phyloP scores from a whole-genome alignment of 2,329 filamentous ascomycete genomes.

The Orbilia ellipsospora region DNA sequence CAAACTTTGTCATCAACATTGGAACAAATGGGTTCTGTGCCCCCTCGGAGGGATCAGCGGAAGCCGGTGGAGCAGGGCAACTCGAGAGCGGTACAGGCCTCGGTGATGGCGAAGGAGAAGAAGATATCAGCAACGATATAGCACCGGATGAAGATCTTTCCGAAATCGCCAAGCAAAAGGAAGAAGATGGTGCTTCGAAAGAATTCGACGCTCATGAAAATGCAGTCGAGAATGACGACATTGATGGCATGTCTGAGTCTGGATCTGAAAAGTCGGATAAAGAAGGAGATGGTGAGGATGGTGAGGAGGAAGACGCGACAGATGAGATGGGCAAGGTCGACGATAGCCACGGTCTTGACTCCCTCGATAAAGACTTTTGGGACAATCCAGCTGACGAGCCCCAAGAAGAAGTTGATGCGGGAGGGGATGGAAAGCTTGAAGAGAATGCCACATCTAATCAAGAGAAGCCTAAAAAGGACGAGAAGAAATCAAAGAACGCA shows the following conservation, averaged over 20 bases:
- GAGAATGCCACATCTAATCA: slow-evolving; percentile 61
- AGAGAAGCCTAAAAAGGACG: slow-evolving; percentile 62
- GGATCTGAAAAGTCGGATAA: slow-evolving; percentile 68
- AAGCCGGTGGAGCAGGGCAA: slow-evolving; percentile 67
- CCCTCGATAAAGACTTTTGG: slow-evolving; percentile 99
- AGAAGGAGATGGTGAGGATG: slow-evolving; percentile 71
- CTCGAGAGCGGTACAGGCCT: slow-evolving; percentile 92
- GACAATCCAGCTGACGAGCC: slow-evolving; percentile 70
- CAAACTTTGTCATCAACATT: slow-evolving; percentile 81
- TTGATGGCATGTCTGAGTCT: slow-evolving; percentile 84
- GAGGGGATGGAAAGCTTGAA: slow-evolving; percentile 57
- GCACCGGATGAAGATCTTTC: slow-evolving; percentile 91
- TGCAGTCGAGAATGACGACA: slow-evolving; percentile 91
- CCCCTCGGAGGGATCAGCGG: slow-evolving; percentile 81
- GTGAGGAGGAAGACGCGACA: slow-evolving; percentile 76
- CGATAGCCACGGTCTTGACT: slow-evolving; percentile 86
- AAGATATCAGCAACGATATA: slow-evolving; percentile 98
- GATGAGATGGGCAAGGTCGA: slow-evolving; percentile 92
- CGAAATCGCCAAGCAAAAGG: slow-evolving; percentile 83
- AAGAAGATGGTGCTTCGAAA: slow-evolving; percentile 61
- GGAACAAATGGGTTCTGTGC: slow-evolving; percentile 89
- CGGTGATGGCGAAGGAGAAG: slow-evolving; percentile 91
- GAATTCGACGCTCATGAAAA: slow-evolving; percentile 84
- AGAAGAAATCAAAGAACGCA: slow-evolving; percentile 61
- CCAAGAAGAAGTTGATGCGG: slow-evolving; percentile 67